Conservation (phyloP, 1,284 basidiomycete genomes). For the Cutaneotrichosporon cutaneum region DNA sequence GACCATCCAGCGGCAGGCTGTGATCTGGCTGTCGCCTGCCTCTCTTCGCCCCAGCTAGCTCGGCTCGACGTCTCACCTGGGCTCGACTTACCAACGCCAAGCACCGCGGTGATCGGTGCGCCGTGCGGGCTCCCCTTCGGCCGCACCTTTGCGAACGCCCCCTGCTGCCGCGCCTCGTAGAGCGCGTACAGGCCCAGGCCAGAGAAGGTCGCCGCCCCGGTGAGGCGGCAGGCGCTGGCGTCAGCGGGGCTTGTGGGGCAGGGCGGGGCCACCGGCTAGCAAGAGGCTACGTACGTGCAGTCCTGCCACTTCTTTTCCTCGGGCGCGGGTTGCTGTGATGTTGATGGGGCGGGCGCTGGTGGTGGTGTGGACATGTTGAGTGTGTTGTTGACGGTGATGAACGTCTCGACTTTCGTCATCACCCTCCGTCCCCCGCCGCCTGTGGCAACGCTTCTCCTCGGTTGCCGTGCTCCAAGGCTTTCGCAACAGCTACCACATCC, state of each 20-base stretch:
- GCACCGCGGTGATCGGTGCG: slow-evolving; percentile 34
- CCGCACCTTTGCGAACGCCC: slow-evolving; percentile 39
- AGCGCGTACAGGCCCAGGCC: slow-evolving; percentile 49
- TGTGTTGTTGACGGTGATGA: neutral
- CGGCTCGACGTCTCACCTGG: neutral
- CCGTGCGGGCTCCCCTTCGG: slow-evolving; percentile 38
- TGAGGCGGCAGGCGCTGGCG: slow-evolving; percentile 44
- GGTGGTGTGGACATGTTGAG: slow-evolving; percentile 3
- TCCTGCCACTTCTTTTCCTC: slow-evolving; percentile 6
- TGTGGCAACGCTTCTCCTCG: no score
- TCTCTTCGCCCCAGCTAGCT: no score
- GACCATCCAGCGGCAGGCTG: no score
- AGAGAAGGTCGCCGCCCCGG: slow-evolving; percentile 42
- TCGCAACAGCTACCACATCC: no score
- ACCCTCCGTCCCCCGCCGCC: neutral
- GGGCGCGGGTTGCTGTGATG: neutral
- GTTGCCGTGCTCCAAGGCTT: no score
- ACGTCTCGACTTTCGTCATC: neutral
- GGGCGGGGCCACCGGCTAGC: neutral
- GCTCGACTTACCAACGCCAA: slow-evolving; percentile 47
- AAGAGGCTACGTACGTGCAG: slow-evolving; percentile 3
- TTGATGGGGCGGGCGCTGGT: neutral
- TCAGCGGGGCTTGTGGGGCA: neutral
- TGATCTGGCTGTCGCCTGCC: no score
- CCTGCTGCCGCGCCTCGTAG: slow-evolving; percentile 38